These are phyloP conservation scores for Cyclotella cryptica DNA, from an alignment of 108 stramenopile genomes.

Conservation along the genomic window DNA sequence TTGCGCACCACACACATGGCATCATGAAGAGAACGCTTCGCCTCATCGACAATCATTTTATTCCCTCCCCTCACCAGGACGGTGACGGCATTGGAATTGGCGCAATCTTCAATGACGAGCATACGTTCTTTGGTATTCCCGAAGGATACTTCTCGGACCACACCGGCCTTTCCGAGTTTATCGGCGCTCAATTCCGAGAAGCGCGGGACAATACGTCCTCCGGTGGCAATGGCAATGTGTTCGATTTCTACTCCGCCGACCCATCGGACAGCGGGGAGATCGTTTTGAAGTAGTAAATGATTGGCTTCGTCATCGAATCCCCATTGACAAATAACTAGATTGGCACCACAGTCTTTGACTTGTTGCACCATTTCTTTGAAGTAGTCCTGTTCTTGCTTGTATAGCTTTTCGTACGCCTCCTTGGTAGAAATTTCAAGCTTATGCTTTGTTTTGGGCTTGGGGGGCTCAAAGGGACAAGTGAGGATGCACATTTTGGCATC, in stretches of 20 bases:
- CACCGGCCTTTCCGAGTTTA: slow-evolving; percentile 96
- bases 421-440: slow-evolving; percentile 97
- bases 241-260: slow-evolving; percentile 99
- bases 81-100: slow-evolving; percentile 97
- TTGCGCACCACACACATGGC: slow-evolving; percentile 99
- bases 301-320: slow-evolving; percentile 99
- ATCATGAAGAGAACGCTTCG: slow-evolving; percentile 99
- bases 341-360: slow-evolving; percentile 98
- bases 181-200: slow-evolving; percentile 93
- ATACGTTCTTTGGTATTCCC: slow-evolving; percentile 98
- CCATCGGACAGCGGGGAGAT: slow-evolving; percentile 95
- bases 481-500: slow-evolving; percentile 97
- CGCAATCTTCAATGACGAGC: slow-evolving; percentile 97
- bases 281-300: slow-evolving; percentile 94
- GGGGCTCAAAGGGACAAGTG: slow-evolving; percentile 99
- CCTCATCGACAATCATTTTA: slow-evolving; percentile 99
- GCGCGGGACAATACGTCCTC: slow-evolving; percentile 98
- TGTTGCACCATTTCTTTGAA: slow-evolving; percentile 97
- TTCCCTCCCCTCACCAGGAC: slow-evolving; percentile 98
- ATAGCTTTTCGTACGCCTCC: slow-evolving; percentile 96
- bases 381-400: slow-evolving; percentile 96
- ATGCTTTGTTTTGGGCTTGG: slow-evolving; percentile 99
- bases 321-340: slow-evolving; percentile 98
- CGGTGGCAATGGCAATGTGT: slow-evolving; percentile 99
- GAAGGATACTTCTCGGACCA: slow-evolving; percentile 93